Base-by-base conservation (phyloP, 2,329 filamentous ascomycete genomes). In the Trichoderma sp. region DNA sequence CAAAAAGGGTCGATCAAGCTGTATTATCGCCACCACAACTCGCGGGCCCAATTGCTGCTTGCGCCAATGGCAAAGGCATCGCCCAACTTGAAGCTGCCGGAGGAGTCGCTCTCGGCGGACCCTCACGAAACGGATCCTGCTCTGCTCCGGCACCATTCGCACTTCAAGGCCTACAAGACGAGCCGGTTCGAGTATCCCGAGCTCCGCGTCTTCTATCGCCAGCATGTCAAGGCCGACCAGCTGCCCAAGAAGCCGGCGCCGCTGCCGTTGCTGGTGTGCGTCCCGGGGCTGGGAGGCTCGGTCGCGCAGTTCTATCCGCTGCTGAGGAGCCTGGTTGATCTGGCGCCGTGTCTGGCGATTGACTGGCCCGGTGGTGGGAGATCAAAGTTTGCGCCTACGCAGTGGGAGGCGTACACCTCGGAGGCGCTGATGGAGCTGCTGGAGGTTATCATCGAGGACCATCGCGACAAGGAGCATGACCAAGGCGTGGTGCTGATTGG, bases 281-380 rank as follows among this genome's bases (percentile, higher is more conserved):
- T 98, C 67, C 95, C 98, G 75, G 95, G 95, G 1, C 84, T 98
- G 10, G 95, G 94, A n/a, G 95, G 95, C 58, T 97, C 92, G 0
- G 86, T 93, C 27, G 90, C 93, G 12, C 95, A 98, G 75, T 98
- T 97, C 76, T 86, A 92, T 66, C 88, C 91, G 34, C 81, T 98
- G 5, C 81, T 98, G 17, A 90, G 88, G 22, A 95, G 92, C 77
- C 84, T 99, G 57, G 87, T 91, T 60, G 93, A 96, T 75, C 83
- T 93, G 58, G 93, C 92, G 13, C 90, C 93, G 57, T 97, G 94
- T 76, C 84, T 80, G 71, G 92, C 93, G 4, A 89, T 98, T 70
- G 95, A 99, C 76, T 84, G 97, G 4, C 94, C 95, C 1, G 95
- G 95, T 45, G 97, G 94, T 73, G 95, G 95, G 34, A 82, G 90